Evolutionary conservation across 2,329 filamentous ascomycete genomes (phyloP), one percentile per base, ranked within the genome.

Genomic region (Colletotrichum paranaense): DNA sequence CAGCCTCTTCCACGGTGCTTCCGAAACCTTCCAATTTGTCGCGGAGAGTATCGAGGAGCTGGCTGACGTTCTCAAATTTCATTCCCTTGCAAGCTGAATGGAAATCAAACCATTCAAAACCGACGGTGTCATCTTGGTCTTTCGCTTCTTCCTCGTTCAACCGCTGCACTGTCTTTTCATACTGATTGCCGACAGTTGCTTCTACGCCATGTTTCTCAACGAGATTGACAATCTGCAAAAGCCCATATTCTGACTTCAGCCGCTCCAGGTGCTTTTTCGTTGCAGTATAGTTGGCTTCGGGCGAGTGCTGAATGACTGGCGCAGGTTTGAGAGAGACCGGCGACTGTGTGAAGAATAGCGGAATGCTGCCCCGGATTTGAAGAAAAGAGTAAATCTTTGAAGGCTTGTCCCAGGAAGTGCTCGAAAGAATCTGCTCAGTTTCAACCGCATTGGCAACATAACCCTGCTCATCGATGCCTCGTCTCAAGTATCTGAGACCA

Each of bases 21-120:
- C 94, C 92, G 58, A 93, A 90, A 5, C 87, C 85, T 56, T 93
- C 91, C 12, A 98, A 85, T n/a, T 89, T 91, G 4, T 87, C 84
- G 32, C 89, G 89, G 4, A 98, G 83, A 0, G 86, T 91, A 59
- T 94, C 89, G 65, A 99, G 88, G 1, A 99, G 88, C 32, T 92
- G 86, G 69, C 92, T 93, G 14, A 98, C 95, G 72, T 98, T 98
- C 79, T 98, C 96, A 79, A 98, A 99, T 77, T 95, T 97, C 96
- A 99, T 98, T 0, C 97, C 97, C 19, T 95, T 92, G 79, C 97
- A 98, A 32, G 94, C 94, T 22, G 91, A 88, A 81, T 98, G 97
- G 78, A 99, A 99, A 80, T 99, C 97, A 78, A 98, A 99, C 97
- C 97, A 99, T 80, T 98, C 94, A 78, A 97, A 97, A 0, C 86